These are phyloP conservation scores for Ophiostoma novo-ulmi DNA, from an alignment of 2,329 filamentous ascomycete species.

Conservation along the genomic window DNA sequence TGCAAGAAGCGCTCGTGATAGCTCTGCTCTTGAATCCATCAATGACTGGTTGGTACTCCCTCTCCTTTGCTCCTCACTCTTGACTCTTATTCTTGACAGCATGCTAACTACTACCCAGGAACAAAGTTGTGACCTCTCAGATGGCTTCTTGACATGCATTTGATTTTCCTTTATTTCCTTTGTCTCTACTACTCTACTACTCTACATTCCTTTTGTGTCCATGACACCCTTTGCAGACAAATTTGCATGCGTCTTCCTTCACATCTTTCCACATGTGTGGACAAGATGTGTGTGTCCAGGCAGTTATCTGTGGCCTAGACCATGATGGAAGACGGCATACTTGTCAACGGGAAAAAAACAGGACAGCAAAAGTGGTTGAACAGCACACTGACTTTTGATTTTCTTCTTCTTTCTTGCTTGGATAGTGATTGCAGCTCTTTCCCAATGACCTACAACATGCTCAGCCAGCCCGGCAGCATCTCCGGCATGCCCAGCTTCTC, in stretches of 20 bases:
- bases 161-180: conserved; percentile 24
- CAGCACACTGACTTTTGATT: conserved; percentile 49
- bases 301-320: neutral
- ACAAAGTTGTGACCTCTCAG: conserved; percentile 10
- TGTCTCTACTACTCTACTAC: neutral
- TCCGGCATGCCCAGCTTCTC: neutral
- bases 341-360: conserved; percentile 16
- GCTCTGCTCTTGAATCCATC: conserved; percentile 6
- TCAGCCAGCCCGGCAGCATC: conserved; percentile 31
- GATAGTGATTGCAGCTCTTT: conserved; percentile 30
- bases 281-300: neutral
- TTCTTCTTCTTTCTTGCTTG: conserved; percentile 36
- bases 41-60: neutral
- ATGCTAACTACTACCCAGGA: neutral
- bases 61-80: neutral
- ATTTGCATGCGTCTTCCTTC: neutral
- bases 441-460: conserved; percentile 45
- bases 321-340: conserved; percentile 2
- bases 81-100: neutral
- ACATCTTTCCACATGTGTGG: neutral
- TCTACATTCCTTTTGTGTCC: conserved; percentile 3
- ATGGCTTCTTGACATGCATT: conserved; percentile 25
- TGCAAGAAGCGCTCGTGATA: conserved; percentile 14
- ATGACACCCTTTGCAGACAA: neutral
- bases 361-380: conserved; percentile 40